phyloP scores from a whole-genome alignment of 2,329 filamentous ascomycete genomes.

The Akanthomyces lecanii region DNA sequence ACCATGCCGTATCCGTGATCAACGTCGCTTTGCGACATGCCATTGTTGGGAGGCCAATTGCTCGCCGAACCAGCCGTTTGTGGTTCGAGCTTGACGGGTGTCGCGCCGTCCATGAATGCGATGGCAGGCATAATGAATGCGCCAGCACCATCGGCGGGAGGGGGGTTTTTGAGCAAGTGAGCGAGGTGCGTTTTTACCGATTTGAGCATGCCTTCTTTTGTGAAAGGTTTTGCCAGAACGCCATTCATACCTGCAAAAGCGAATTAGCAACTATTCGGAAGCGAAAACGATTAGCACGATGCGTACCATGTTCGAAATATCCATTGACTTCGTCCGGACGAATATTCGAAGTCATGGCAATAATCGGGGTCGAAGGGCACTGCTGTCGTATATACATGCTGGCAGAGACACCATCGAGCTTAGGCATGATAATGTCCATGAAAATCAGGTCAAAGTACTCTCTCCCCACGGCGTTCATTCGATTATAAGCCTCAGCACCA shows the following conservation, averaged over 20 bases:
- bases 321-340: conserved; percentile 93
- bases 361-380: conserved; percentile 76
- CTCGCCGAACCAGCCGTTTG: conserved; percentile 47
- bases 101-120: conserved; percentile 24
- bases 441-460: conserved; percentile 64
- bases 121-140: conserved; percentile 15
- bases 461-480: conserved; percentile 54
- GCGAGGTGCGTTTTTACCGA: conserved; percentile 85
- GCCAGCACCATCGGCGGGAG: conserved; percentile 34
- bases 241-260: conserved; percentile 82
- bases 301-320: conserved; percentile 92
- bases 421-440: conserved; percentile 97
- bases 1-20: conserved; percentile 45
- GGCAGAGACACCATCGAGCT: conserved; percentile 89
- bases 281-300: background rate
- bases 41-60: conserved; percentile 9
- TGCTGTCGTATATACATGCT: conserved; percentile 90
- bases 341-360: conserved; percentile 99
- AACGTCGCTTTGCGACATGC: conserved; percentile 28
- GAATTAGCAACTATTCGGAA: conserved; percentile 9
- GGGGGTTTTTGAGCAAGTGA: conserved; percentile 70
- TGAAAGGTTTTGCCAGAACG: conserved; percentile 95
- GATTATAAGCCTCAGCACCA: conserved; percentile 86
- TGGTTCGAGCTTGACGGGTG: conserved; percentile 48
- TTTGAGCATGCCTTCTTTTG: conserved; percentile 75